Evolutionary conservation across 768 basidiomycete species (phyloP).

Genomic region (Brasilioporus rufonigricans): DNA sequence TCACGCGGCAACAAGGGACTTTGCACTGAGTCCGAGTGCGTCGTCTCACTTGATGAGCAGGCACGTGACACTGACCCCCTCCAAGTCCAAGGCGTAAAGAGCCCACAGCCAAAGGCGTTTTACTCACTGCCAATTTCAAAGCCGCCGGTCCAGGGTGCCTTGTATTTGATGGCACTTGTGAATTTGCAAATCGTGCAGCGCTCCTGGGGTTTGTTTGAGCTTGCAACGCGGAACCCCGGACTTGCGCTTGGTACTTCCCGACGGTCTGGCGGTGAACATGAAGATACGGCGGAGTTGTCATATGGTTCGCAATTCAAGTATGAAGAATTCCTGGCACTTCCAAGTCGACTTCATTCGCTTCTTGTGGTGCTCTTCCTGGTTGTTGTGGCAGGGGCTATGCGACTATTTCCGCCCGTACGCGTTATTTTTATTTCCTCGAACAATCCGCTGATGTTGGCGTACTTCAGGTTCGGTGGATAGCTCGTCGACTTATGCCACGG

Average conservation of each 20-base stretch:
- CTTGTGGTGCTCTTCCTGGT: constrained; percentile 36
- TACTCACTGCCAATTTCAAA: constrained; percentile 36
- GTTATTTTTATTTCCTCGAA: background rate
- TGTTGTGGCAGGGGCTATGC: constrained; percentile 25
- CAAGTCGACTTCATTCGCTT: constrained; percentile 40
- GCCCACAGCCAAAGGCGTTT: constrained; percentile 30
- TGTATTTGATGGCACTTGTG: constrained; percentile 42
- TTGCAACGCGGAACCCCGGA: constrained; percentile 20
- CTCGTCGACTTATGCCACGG: constrained; percentile 48
- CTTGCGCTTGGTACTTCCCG: constrained; percentile 11
- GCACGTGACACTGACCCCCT: constrained; percentile 2
- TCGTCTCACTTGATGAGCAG: background rate
- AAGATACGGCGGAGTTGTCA: constrained; percentile 18
- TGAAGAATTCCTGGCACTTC: constrained; percentile 59
- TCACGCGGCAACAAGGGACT: constrained; percentile 33
- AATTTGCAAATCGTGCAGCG: constrained; percentile 55
- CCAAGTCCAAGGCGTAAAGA: constrained; percentile 33
- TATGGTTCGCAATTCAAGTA: constrained; percentile 80
- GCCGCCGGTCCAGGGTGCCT: constrained; percentile 36
- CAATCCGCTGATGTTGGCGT: background rate
- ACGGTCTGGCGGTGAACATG: constrained; percentile 16
- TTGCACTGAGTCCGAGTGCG: constrained; percentile 45
- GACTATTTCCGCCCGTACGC: constrained; percentile 38
- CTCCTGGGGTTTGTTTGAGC: constrained; percentile 51
- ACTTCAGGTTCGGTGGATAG: constrained; percentile 49